A percentile compares a stretch with the other conserved stretches of the same genome.
phyloP scores from a whole-genome alignment of 169 alveolate species.

The Eimeria maxima region DNA sequence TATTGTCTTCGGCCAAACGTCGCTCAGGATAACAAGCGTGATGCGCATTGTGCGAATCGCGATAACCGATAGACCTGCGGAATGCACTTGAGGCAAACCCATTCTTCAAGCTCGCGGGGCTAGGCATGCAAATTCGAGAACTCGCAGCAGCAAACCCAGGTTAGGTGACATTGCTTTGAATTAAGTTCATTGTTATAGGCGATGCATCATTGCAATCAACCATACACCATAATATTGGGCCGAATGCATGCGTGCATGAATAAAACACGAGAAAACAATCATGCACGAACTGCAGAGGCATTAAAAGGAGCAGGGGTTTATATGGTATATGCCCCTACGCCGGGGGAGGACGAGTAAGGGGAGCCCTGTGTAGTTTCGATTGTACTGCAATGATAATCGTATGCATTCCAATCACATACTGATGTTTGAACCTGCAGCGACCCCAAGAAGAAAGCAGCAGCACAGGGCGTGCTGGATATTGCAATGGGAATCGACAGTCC shows the following conservation, averaged over 20 bases:
- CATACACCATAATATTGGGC: not conserved
- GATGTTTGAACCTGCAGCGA: not conserved
- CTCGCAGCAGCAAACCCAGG: conserved; percentile 77
- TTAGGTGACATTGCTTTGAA: not conserved
- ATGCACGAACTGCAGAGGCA: conserved; percentile 29
- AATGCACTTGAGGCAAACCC: conserved; percentile 73
- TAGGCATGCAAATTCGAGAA: conserved; percentile 71
- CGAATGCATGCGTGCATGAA: not conserved
- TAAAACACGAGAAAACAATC: not conserved
- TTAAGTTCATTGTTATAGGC: not conserved
- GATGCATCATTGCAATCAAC: not conserved
- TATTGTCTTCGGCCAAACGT: not conserved
- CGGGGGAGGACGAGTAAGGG: conserved; percentile 43
- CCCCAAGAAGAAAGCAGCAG: conserved; percentile 43
- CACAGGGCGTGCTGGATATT: conserved; percentile 71
- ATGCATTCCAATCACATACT: not conserved
- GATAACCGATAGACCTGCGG: conserved; percentile 19
- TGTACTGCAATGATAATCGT: not conserved
- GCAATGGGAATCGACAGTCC: conserved; percentile 77
- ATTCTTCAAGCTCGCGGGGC: conserved; percentile 75
- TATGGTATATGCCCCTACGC: conserved; percentile 62
- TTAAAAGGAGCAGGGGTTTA: conserved; percentile 77
- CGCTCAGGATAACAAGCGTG: not conserved
- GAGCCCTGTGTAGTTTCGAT: not conserved
- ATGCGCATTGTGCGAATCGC: not conserved